These are phyloP conservation scores for Epichloe gansuensis DNA, from an alignment of 2,329 filamentous ascomycete species.

Conservation along the genomic window DNA sequence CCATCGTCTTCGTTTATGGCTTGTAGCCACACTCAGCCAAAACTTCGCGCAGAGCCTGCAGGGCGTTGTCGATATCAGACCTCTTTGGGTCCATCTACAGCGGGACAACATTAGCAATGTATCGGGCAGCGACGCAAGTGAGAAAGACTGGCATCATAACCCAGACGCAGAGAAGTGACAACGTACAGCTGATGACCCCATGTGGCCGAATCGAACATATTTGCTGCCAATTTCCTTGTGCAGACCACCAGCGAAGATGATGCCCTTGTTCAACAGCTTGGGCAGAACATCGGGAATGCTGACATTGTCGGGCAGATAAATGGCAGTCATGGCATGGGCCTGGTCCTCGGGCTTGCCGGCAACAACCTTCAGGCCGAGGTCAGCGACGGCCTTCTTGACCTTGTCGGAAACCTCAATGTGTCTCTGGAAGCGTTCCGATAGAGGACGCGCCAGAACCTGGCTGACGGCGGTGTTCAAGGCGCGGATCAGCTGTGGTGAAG, in stretches of 20 bases:
- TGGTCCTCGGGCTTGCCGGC: constrained; percentile 79
- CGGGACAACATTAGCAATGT: background rate
- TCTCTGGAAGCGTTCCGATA: constrained; percentile 69
- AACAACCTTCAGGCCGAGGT: constrained; percentile 77
- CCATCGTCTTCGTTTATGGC: constrained; percentile 18
- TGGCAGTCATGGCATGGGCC: constrained; percentile 95
- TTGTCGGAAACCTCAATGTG: constrained; percentile 71
- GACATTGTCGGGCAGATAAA: constrained; percentile 80
- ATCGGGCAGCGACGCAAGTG: background rate
- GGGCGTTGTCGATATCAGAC: constrained; percentile 71
- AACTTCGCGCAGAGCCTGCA: constrained; percentile 62
- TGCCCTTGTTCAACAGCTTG: constrained; percentile 70
- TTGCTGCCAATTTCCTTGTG: constrained; percentile 91
- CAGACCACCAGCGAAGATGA: constrained; percentile 88
- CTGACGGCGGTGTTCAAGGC: constrained; percentile 80
- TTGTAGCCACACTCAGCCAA: constrained; percentile 60
- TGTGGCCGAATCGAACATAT: constrained; percentile 94
- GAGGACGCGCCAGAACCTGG: constrained; percentile 70
- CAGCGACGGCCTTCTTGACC: constrained; percentile 71
- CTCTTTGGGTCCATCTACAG: constrained; percentile 58
- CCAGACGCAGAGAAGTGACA: background rate
- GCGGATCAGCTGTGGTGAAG: constrained; percentile 84
- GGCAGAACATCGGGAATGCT: constrained; percentile 74
- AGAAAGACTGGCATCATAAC: background rate
- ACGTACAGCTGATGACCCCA: constrained; percentile 81